Evolutionary conservation across 495 filamentous ascomycete species (phyloP).

Genomic region (Pyrenula massariospora): DNA sequence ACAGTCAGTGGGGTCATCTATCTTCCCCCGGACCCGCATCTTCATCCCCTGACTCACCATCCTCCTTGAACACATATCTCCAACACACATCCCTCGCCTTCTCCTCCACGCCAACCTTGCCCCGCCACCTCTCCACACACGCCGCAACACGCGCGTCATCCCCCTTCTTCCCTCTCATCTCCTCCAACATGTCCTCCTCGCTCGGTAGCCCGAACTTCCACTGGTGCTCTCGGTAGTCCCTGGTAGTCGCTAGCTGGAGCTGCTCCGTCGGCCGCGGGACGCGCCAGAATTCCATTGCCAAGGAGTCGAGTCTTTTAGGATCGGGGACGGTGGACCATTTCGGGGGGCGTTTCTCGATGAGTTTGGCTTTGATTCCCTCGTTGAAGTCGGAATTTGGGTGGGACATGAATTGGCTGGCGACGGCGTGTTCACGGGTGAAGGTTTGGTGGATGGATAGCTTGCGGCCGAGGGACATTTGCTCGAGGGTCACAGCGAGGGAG

Average conservation of each 20-base stretch:
- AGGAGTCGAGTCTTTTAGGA: background rate
- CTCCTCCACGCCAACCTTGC: slow-evolving; percentile 26
- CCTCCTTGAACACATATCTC: background rate
- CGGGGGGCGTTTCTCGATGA: slow-evolving; percentile 54
- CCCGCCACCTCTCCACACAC: slow-evolving; percentile 1
- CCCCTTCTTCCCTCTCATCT: slow-evolving; percentile 20
- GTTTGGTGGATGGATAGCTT: slow-evolving; percentile 70
- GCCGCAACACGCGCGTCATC: slow-evolving; percentile 10
- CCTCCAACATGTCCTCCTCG: slow-evolving; percentile 36
- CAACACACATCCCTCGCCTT: slow-evolving; percentile 26
- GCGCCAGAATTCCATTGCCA: background rate
- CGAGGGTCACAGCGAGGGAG: slow-evolving; percentile 67
- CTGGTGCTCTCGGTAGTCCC: background rate
- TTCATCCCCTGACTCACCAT: background rate
- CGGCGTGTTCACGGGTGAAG: slow-evolving; percentile 70
- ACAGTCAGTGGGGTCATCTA: too few species aligned
- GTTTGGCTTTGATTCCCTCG: slow-evolving; percentile 66
- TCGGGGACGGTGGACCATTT: slow-evolving; percentile 4
- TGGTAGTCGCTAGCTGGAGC: background rate
- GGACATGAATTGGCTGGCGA: slow-evolving; percentile 74
- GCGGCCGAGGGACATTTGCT: slow-evolving; percentile 62
- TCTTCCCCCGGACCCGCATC: background rate
- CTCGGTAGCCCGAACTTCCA: slow-evolving; percentile 40
- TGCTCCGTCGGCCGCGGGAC: background rate
- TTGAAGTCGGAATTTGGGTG: slow-evolving; percentile 62